These are phyloP conservation scores for Skeletonema marinoi DNA, from an alignment of 108 stramenopile species.

Conservation along the genomic window DNA sequence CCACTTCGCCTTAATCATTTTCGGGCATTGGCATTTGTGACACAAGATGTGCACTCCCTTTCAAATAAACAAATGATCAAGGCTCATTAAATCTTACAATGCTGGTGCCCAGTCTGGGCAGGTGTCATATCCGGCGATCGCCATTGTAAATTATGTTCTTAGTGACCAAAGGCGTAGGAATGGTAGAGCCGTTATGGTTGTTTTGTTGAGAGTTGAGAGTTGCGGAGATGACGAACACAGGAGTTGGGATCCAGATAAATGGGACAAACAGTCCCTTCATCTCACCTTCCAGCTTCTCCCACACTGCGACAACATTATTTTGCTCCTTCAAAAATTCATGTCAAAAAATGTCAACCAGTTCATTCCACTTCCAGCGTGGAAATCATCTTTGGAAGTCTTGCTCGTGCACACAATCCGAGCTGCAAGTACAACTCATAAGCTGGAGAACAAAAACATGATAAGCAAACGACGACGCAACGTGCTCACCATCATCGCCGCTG, in stretches of 20 bases:
- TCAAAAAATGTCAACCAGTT: no score
- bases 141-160: neutral
- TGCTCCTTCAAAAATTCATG: no score
- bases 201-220: neutral
- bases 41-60: neutral
- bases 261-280: no score
- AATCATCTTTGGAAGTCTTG: no score
- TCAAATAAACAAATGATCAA: neutral
- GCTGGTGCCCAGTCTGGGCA: constrained; percentile 48
- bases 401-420: neutral
- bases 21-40: neutral
- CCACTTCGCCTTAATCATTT: neutral
- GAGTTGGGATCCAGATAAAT: no score
- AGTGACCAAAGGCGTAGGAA: neutral
- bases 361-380: no score
- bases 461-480: neutral
- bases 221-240: no score
- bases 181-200: constrained; percentile 3
- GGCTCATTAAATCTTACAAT: constrained; percentile 19
- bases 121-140: constrained; percentile 32
- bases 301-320: no score
- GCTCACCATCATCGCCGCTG: neutral
- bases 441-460: neutral
- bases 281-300: no score
- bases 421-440: neutral